Percentiles rank a stretch among this genome's conserved stretches.
Evolutionary conservation across 2,329 filamentous ascomycete species (phyloP).

Genomic region (Xylaria hypoxylon): DNA sequence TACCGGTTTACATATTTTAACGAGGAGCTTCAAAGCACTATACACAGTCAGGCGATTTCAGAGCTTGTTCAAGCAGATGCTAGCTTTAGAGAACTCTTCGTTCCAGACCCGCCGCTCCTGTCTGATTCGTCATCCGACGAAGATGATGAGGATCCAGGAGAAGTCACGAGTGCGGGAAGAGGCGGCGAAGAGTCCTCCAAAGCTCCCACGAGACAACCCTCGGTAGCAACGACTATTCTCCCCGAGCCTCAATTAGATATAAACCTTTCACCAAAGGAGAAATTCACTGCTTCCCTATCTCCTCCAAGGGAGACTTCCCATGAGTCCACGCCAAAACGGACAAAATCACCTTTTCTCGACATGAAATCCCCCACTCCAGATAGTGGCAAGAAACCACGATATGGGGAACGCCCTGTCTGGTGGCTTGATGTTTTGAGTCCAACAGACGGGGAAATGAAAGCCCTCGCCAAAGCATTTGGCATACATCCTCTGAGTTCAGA

Average conservation of each 20-base stretch:
- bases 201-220: slow-evolving; percentile 60
- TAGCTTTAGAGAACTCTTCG: slow-evolving; percentile 87
- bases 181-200: slow-evolving; percentile 57
- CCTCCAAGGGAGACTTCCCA: slow-evolving; percentile 42
- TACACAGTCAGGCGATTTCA: slow-evolving; percentile 95
- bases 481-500: slow-evolving; percentile 96
- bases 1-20: slow-evolving; percentile 99
- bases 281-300: slow-evolving; percentile 27
- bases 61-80: slow-evolving; percentile 88
- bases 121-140: slow-evolving; percentile 77
- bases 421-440: slow-evolving; percentile 95
- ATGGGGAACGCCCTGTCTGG: slow-evolving; percentile 90
- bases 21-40: slow-evolving; percentile 93
- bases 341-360: slow-evolving; percentile 40
- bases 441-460: slow-evolving; percentile 95
- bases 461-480: slow-evolving; percentile 90
- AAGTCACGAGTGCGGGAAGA: slow-evolving; percentile 45
- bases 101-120: slow-evolving; percentile 83
- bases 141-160: slow-evolving; percentile 60
- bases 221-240: slow-evolving; percentile 50
- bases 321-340: slow-evolving; percentile 41
- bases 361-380: slow-evolving; percentile 37
- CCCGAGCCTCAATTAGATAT: slow-evolving; percentile 36
- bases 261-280: slow-evolving; percentile 37
- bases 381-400: slow-evolving; percentile 55